Conservation (phyloP, 345 rosid genomes). For the Laguncularia racemosa region DNA sequence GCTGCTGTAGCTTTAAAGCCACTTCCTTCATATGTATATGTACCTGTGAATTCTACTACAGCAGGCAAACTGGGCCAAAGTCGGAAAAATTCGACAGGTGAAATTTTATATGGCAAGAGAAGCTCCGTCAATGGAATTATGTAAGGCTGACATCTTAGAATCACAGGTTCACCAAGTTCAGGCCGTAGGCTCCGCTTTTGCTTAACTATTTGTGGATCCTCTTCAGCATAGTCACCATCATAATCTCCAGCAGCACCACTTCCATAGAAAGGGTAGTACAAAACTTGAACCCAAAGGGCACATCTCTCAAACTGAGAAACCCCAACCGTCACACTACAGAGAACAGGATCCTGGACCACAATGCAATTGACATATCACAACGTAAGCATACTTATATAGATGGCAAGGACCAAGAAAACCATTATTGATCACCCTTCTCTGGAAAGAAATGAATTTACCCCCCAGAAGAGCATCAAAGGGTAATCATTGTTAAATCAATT, state of each 20-base stretch:
- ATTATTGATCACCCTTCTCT: too few species aligned
- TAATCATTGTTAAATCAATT: too few species aligned
- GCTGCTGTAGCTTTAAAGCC: constrained; percentile 99
- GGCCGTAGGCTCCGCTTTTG: constrained; percentile 79
- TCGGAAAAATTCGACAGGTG: constrained; percentile 96
- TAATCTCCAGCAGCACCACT: constrained; percentile 72
- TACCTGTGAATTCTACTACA: constrained; percentile 78
- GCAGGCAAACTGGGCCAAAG: constrained; percentile 99
- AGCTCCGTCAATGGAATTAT: constrained; percentile 94
- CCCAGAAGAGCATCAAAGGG: too few species aligned
- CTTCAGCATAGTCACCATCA: constrained; percentile 84
- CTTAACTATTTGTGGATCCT: constrained; percentile 73
- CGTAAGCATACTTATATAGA: neutral
- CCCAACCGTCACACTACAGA: constrained; percentile 89
- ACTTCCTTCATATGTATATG: constrained; percentile 87
- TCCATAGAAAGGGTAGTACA: constrained; percentile 93
- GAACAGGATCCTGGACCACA: constrained; percentile 71
- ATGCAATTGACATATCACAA: constrained; percentile 11
- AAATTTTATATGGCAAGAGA: constrained; percentile 86
- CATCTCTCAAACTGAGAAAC: constrained; percentile 95
- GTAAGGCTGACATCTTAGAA: constrained; percentile 93
- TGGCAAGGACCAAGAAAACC: too few species aligned
- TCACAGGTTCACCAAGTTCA: constrained; percentile 95
- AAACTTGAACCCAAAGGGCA: constrained; percentile 93
- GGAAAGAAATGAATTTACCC: too few species aligned